These are phyloP conservation scores for Alternaria brassicae DNA, from an alignment of 2,329 filamentous ascomycete species.

Conservation along the genomic window DNA sequence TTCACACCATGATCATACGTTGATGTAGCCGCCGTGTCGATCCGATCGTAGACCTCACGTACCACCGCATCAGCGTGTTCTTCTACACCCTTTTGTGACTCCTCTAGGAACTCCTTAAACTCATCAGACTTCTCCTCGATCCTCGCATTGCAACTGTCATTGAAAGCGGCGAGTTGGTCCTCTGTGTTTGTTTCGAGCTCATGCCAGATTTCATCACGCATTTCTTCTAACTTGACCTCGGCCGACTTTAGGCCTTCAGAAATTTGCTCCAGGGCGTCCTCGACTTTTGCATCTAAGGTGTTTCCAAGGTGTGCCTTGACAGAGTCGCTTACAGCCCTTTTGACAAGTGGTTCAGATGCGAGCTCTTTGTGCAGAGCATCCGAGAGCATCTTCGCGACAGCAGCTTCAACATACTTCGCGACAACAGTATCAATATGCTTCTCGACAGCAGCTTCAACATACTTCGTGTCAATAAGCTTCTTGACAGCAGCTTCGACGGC, in stretches of 20 bases:
- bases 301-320: background rate
- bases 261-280: background rate
- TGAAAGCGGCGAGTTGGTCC: slow-evolving; percentile 3
- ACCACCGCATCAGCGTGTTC: slow-evolving; percentile 4
- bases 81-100: background rate
- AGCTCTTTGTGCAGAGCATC: too few relatives aligned
- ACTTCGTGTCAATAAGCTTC: background rate
- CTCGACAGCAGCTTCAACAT: background rate
- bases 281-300: background rate
- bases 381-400: too few relatives aligned
- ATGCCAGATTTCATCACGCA: background rate
- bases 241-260: slow-evolving; percentile 1
- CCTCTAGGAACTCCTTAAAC: slow-evolving; percentile 4
- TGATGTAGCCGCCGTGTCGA: background rate
- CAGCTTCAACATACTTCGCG: background rate
- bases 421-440: slow-evolving; percentile 1
- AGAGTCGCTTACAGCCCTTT: background rate
- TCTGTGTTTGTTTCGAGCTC: slow-evolving; percentile 4
- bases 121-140: slow-evolving; percentile 1
- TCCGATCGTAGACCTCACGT: background rate
- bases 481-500: slow-evolving; percentile 5
- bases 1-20: background rate
- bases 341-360: background rate
- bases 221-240: slow-evolving; percentile 1
- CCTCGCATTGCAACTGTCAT: slow-evolving; percentile 1